These are phyloP conservation scores for Ophiostoma pallidulum DNA, from an alignment of 2,329 filamentous ascomycete genomes.

Conservation along the genomic window DNA sequence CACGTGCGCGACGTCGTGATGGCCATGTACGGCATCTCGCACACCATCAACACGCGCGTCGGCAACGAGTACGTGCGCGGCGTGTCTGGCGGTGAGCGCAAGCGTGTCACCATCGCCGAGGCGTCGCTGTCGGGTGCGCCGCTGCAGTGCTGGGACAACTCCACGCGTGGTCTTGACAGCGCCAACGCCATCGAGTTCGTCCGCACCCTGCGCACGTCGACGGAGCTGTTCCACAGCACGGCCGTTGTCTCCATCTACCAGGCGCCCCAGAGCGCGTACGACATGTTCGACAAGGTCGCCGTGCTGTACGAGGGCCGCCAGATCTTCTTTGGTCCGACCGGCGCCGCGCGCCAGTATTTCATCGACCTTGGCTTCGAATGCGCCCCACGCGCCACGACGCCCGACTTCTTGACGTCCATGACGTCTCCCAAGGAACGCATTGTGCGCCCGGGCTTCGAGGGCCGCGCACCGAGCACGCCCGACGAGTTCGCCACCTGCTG, in stretches of 20 bases:
- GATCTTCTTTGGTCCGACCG: constrained; percentile 53
- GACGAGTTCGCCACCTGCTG: constrained; percentile 52
- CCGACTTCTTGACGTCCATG: constrained; percentile 65
- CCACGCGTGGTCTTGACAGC: constrained; percentile 62
- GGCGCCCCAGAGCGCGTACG: constrained; percentile 55
- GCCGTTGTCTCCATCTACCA: constrained; percentile 68
- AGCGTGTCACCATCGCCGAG: constrained; percentile 56
- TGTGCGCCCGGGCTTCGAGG: constrained; percentile 46
- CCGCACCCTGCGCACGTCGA: constrained; percentile 58
- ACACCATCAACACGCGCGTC: constrained; percentile 63
- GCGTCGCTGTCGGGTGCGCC: constrained; percentile 49
- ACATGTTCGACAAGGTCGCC: constrained; percentile 50
- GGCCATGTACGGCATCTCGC: constrained; percentile 65
- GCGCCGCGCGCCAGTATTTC: constrained; percentile 55
- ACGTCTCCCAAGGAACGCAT: constrained; percentile 50
- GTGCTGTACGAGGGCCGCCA: constrained; percentile 53
- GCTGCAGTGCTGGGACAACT: constrained; percentile 63
- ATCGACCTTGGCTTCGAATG: constrained; percentile 57
- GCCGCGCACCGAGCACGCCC: constrained; percentile 46
- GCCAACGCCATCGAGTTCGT: constrained; percentile 69
- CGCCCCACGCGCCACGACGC: constrained; percentile 56
- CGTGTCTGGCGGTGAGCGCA: constrained; percentile 64
- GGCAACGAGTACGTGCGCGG: constrained; percentile 68
- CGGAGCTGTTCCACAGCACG: constrained; percentile 56
- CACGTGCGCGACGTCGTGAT: constrained; percentile 64